These are phyloP conservation scores for Colletotrichum sojae DNA, from an alignment of 2,329 filamentous ascomycete species.

Conservation along the genomic window DNA sequence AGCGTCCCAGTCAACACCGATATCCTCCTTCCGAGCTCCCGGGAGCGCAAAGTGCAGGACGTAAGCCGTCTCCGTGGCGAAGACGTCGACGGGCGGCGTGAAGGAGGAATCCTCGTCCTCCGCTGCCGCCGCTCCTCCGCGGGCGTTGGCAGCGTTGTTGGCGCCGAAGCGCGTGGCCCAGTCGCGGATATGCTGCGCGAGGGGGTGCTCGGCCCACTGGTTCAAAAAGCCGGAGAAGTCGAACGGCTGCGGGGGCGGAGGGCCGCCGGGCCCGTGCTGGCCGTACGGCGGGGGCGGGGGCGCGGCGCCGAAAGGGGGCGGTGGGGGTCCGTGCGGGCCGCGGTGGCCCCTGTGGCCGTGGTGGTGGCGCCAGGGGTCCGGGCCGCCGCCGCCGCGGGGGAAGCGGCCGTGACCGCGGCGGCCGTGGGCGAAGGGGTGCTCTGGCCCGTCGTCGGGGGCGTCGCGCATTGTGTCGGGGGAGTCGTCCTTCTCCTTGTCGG, in stretches of 20 bases:
- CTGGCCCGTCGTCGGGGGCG: slow-evolving; percentile 50
- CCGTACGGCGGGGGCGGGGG: slow-evolving; percentile 42
- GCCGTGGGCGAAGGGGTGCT: slow-evolving; percentile 48
- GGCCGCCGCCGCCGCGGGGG: slow-evolving; percentile 20
- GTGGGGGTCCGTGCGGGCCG: slow-evolving; percentile 41
- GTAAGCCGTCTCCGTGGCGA: slow-evolving; percentile 76
- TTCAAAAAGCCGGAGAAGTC: slow-evolving; percentile 56
- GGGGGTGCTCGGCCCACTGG: slow-evolving; percentile 57
- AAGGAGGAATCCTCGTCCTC: slow-evolving; percentile 59
- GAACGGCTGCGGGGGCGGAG: slow-evolving; percentile 42
- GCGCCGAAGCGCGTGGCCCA: slow-evolving; percentile 46
- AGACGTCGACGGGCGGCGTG: slow-evolving; percentile 80
- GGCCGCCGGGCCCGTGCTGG: slow-evolving; percentile 38
- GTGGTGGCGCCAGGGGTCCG: slow-evolving; percentile 29
- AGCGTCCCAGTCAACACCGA: slow-evolving; percentile 82
- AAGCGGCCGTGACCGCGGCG: slow-evolving; percentile 41
- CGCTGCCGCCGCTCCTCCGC: slow-evolving; percentile 34
- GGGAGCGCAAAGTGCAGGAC: slow-evolving; percentile 83
- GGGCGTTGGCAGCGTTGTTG: slow-evolving; percentile 37
- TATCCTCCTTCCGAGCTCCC: slow-evolving; percentile 83
- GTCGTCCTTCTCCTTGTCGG: slow-evolving; percentile 51
- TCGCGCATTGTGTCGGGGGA: slow-evolving; percentile 52
- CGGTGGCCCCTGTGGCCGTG: slow-evolving; percentile 32
- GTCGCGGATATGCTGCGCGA: slow-evolving; percentile 58
- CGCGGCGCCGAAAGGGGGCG: slow-evolving; percentile 46